Conservation (phyloP, 306 rosid species). For the Neltuma alba region DNA sequence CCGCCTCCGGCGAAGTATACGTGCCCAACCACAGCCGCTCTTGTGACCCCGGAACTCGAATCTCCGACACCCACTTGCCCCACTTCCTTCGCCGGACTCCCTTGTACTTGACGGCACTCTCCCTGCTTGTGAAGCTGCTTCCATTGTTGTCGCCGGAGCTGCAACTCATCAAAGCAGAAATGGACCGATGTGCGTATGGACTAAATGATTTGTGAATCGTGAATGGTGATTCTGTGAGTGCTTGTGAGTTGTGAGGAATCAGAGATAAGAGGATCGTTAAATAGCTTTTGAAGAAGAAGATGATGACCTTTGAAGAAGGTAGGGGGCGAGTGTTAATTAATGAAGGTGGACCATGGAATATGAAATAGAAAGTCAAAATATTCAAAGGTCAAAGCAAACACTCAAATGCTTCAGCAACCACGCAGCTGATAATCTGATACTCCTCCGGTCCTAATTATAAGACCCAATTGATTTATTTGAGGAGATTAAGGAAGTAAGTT, state of each 20-base stretch:
- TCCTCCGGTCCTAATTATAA: too few relatives aligned
- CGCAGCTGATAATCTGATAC: too few relatives aligned
- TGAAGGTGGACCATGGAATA: not conserved
- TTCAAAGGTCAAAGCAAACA: not conserved
- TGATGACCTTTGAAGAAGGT: too few relatives aligned
- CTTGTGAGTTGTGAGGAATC: not conserved
- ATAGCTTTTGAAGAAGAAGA: not conserved
- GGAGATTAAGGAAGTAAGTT: too few relatives aligned
- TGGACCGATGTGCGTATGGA: not conserved
- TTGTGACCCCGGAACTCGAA: constrained; percentile 73
- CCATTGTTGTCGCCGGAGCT: not conserved
- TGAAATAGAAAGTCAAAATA: not conserved
- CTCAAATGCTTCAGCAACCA: too few relatives aligned
- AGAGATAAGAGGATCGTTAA: not conserved
- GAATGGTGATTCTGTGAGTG: too few relatives aligned
- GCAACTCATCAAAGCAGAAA: not conserved
- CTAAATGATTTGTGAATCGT: too few relatives aligned
- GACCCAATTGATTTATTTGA: too few relatives aligned
- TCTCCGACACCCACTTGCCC: constrained; percentile 97
- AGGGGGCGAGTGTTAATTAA: not conserved
- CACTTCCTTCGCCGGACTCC: constrained; percentile 83
- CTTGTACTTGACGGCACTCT: constrained; percentile 45
- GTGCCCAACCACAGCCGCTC: constrained; percentile 83
- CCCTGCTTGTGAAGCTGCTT: not conserved
- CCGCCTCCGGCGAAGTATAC: constrained; percentile 69